phyloP scores from a whole-genome alignment of 768 basidiomycete genomes.

The Termitomyces sp. region DNA sequence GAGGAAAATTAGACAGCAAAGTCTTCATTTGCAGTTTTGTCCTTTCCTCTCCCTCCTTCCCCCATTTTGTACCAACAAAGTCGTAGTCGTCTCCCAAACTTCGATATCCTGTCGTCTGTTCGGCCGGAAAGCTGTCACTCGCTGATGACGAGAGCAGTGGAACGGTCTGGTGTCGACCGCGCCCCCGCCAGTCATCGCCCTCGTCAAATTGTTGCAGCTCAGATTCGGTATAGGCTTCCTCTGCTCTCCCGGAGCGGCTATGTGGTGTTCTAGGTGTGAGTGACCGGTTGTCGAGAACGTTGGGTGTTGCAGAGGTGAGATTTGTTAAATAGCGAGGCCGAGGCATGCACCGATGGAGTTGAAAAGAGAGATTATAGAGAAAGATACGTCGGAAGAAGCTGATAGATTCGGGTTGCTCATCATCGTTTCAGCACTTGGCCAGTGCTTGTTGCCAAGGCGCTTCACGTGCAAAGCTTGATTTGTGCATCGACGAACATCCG shows the following conservation, averaged over 20 bases:
- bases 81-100: constrained; percentile 37
- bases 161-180: constrained; percentile 35
- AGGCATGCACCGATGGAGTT: constrained; percentile 31
- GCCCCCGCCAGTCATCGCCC: constrained; percentile 33
- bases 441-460: neutral
- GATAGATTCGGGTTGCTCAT: neutral
- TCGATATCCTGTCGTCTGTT: constrained; percentile 27
- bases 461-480: neutral
- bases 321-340: constrained; percentile 36
- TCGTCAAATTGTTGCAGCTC: constrained; percentile 38
- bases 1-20: constrained; percentile 31
- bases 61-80: neutral
- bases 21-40: constrained; percentile 17
- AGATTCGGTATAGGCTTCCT: constrained; percentile 48
- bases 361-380: neutral
- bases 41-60: constrained; percentile 13
- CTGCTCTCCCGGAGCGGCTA: constrained; percentile 53
- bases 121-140: constrained; percentile 32
- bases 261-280: constrained; percentile 63
- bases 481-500: neutral
- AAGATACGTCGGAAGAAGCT: no score
- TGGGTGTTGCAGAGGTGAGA: constrained; percentile 27
- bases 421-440: neutral
- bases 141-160: constrained; percentile 48
- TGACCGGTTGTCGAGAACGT: constrained; percentile 28